Percentiles rank a stretch among this genome's conserved stretches.
These are phyloP conservation scores for Celoporthe dispersa DNA, from an alignment of 2,329 filamentous ascomycete species.

Conservation along the genomic window DNA sequence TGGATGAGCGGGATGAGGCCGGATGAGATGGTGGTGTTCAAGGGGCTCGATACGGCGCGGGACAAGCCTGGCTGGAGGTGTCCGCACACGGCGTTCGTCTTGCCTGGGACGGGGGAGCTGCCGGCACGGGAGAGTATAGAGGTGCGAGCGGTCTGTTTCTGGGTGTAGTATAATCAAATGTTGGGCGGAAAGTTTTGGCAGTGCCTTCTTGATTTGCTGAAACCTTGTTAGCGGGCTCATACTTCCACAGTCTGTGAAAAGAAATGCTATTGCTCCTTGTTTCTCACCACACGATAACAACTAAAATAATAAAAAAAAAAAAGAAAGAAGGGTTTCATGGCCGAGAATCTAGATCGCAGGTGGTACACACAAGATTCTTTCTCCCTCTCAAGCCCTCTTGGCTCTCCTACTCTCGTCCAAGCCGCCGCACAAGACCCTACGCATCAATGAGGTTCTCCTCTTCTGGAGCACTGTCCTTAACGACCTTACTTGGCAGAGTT, in stretches of 20 bases:
- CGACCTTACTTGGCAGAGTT: too few relatives aligned
- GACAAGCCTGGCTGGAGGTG: conserved; percentile 21
- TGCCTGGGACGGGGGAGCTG: background rate
- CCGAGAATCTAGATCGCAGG: conserved; percentile 17
- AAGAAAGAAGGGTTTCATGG: conserved; percentile 23
- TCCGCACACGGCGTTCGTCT: conserved; percentile 36
- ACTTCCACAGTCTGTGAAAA: conserved; percentile 8
- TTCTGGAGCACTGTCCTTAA: conserved; percentile 40
- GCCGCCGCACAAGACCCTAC: conserved; percentile 28
- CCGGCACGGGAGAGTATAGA: conserved; percentile 22
- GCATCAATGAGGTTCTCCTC: conserved; percentile 45
- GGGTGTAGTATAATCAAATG: background rate
- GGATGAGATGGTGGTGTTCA: conserved; percentile 61
- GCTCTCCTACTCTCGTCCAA: background rate
- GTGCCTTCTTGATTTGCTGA: background rate
- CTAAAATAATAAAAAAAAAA: conserved; percentile 21
- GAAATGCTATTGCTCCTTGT: conserved; percentile 24
- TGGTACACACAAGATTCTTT: background rate
- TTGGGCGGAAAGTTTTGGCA: background rate
- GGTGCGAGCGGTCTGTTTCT: conserved; percentile 18
- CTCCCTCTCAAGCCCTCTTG: background rate
- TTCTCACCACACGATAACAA: conserved; percentile 27
- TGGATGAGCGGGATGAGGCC: conserved; percentile 56
- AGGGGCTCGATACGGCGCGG: conserved; percentile 60
- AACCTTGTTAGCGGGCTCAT: background rate